phyloP scores from a whole-genome alignment of 2,329 filamentous ascomycete species.

The Myriosclerotinia duriaeana region DNA sequence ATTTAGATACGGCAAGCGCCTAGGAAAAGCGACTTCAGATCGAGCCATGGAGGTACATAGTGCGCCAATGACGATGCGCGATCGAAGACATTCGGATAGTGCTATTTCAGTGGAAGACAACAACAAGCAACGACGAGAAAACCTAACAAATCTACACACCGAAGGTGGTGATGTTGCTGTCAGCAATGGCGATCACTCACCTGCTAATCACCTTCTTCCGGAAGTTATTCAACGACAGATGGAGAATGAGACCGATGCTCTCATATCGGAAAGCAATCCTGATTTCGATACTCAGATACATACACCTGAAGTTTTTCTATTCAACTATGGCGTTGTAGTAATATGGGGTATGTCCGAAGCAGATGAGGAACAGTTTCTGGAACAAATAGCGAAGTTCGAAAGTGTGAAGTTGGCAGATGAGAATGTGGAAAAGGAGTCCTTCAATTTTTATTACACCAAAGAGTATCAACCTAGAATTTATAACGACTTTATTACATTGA shows the following conservation, averaged over 20 bases:
- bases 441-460: slow-evolving; percentile 98
- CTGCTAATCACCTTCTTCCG: slow-evolving; percentile 30
- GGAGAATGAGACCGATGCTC: slow-evolving; percentile 40
- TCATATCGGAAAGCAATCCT: slow-evolving; percentile 46
- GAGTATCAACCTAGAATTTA: slow-evolving; percentile 99
- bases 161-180: slow-evolving; percentile 40
- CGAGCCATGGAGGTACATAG: slow-evolving; percentile 35
- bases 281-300: slow-evolving; percentile 88
- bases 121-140: slow-evolving; percentile 55
- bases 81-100: slow-evolving; percentile 75
- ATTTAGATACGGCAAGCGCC: slow-evolving; percentile 69
- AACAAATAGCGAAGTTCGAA: slow-evolving; percentile 93
- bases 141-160: slow-evolving; percentile 61
- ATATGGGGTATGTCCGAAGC: slow-evolving; percentile 96
- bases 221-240: slow-evolving; percentile 39
- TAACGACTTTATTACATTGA: slow-evolving; percentile 96
- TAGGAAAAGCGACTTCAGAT: slow-evolving; percentile 39
- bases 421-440: slow-evolving; percentile 92
- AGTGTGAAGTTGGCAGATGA: slow-evolving; percentile 83
- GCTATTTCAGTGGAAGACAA: slow-evolving; percentile 66
- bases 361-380: slow-evolving; percentile 87
- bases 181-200: slow-evolving; percentile 38
- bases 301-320: slow-evolving; percentile 91
- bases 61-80: slow-evolving; percentile 48
- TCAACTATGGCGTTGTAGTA: slow-evolving; percentile 95